Conservation (phyloP, 2,329 filamentous ascomycete genomes). For the Metarhizium humberi region DNA sequence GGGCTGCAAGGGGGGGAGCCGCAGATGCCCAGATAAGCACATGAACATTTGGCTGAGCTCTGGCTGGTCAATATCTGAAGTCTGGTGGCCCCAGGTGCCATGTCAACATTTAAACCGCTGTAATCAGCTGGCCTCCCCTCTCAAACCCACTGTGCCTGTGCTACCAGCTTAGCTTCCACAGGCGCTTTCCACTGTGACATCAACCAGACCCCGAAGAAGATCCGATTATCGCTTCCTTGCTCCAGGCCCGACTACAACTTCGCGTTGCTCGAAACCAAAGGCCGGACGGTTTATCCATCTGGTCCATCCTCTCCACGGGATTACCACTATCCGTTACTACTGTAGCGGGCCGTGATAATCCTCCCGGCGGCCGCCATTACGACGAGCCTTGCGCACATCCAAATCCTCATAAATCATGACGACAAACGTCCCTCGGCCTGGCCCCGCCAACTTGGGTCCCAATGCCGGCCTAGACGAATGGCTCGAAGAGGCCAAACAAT, state of each 20-base stretch:
- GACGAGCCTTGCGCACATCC: conserved; percentile 8
- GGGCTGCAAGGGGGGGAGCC: not conserved
- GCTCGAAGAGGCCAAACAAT: conserved; percentile 93
- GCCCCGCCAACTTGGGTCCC: conserved; percentile 74
- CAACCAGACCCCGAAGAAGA: conserved; percentile 17
- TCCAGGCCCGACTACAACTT: conserved; percentile 4
- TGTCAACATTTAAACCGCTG: no score
- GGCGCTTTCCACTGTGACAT: conserved; percentile 2
- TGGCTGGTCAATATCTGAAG: no score
- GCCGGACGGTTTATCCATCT: not conserved
- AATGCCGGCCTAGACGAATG: conserved; percentile 90
- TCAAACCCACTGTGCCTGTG: not conserved
- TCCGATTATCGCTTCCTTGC: conserved; percentile 16
- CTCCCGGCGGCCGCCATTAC: conserved; percentile 10
- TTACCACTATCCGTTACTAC: conserved; percentile 12
- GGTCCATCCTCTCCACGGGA: conserved; percentile 1
- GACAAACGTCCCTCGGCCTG: conserved; percentile 67
- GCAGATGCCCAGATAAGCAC: not conserved
- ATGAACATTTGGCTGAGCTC: not conserved
- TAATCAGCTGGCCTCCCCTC: no score
- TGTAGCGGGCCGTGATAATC: conserved; percentile 10
- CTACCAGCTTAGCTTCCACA: not conserved
- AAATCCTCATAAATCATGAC: conserved; percentile 26
- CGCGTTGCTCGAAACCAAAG: not conserved
- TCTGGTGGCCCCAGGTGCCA: no score